Evolutionary conservation across 1,284 basidiomycete genomes (phyloP), one percentile per base, ranked within the genome.

Genomic region (Malassezia obtusa): DNA sequence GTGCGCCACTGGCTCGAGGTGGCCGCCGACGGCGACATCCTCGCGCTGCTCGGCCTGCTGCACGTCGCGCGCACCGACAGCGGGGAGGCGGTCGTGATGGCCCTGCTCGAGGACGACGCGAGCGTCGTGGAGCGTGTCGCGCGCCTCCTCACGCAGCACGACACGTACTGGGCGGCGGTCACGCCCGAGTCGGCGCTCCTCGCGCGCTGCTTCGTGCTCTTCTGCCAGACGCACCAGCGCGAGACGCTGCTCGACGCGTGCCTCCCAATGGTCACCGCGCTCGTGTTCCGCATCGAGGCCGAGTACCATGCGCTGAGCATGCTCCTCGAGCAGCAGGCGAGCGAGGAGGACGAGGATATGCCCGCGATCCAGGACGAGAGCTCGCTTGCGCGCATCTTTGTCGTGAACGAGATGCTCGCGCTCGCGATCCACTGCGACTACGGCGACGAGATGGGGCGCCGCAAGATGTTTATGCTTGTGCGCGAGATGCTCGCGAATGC

Each of bases 381-480:
- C 5, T 36, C 45, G 5, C 54, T 61, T 17, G 74, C 76, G 48
- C 77, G 77, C 45, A 84, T 87, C 56, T 85, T 89, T 58, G 77
- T 91, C 14, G 80, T 95, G 28, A 80, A 83, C 2, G 88, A 95
- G 70, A 68, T 96, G 63, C 78, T 95, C 32, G 81, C 82, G 50
- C 81, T 94, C 48, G 85, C 87, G 0, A 80, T 89, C 26, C 84
- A 85, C 57, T 78, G 90, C 39, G 92, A 96, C 75, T 96, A 91
- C 64, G 84, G 83, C 26, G 94, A 98, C 75, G 90, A 98, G 75
- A 89, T 91, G 65, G 91, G 94, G 9, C 76, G 92, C 53, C 78
- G 91, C 56, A 91, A 89, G 76, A 87, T 94, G 79, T 92, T 92
- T 68, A 58, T 54, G 36, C 57, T 72, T 6, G 65, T 73, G 10